Percentiles rank a stretch among this genome's conserved stretches.
Conservation (phyloP, 2,329 filamentous ascomycete species). For the Penicillium sp. region DNA sequence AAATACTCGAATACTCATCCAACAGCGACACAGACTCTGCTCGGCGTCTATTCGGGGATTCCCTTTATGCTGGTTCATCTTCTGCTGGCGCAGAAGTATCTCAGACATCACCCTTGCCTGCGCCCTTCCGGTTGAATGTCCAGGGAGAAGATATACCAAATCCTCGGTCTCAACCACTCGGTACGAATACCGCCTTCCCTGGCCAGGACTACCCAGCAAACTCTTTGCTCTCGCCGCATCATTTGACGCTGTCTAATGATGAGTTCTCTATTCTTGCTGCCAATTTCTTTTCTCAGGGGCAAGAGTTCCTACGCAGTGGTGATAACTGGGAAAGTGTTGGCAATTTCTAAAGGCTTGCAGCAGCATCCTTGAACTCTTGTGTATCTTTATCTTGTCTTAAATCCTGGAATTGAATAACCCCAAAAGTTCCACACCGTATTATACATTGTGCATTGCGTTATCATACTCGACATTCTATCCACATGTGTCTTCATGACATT, state of each 20-base stretch:
- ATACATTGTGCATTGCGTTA: neutral
- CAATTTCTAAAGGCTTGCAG: constrained; percentile 25
- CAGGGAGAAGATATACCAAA: constrained; percentile 19
- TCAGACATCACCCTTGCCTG: constrained; percentile 45
- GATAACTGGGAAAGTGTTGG: constrained; percentile 39
- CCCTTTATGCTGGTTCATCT: constrained; percentile 33
- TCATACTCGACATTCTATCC: neutral
- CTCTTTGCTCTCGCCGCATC: constrained; percentile 22
- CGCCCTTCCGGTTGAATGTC: constrained; percentile 40
- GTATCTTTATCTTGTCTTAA: neutral
- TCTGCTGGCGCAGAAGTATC: constrained; percentile 39
- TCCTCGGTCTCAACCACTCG: constrained; percentile 20
- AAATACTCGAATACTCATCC: constrained; percentile 49
- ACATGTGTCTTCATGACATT: neutral
- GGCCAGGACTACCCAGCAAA: constrained; percentile 15
- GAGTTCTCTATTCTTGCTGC: constrained; percentile 49
- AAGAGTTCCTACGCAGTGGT: constrained; percentile 41
- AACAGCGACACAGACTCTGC: constrained; percentile 40
- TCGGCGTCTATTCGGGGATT: constrained; percentile 43
- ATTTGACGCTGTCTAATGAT: constrained; percentile 35
- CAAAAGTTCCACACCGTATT: neutral
- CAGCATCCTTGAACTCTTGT: neutral
- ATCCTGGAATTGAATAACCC: neutral
- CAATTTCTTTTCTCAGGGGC: constrained; percentile 49
- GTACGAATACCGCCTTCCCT: constrained; percentile 16